Evolutionary conservation across 1,139 yeast genomes (phyloP).

Genomic region (Taphrina pruni): DNA sequence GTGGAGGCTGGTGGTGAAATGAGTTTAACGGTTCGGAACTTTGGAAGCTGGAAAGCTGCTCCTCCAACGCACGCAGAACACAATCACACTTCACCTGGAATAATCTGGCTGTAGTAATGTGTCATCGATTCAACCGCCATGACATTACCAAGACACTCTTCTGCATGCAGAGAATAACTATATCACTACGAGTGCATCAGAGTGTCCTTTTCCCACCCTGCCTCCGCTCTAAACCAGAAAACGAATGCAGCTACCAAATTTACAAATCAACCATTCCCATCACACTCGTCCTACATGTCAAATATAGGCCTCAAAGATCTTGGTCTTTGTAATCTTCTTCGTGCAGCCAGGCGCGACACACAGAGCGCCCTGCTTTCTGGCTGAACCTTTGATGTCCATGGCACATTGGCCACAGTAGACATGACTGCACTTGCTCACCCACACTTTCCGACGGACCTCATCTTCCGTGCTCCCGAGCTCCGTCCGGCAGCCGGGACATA

Average conservation of each 20-base stretch:
- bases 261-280: no score
- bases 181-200: neutral
- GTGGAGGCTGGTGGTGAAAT: conserved; percentile 7
- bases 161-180: neutral
- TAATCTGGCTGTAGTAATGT: no score
- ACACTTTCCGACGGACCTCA: conserved; percentile 25
- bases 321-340: conserved; percentile 26
- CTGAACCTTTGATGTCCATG: conserved; percentile 9
- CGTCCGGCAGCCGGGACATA: conserved; percentile 41
- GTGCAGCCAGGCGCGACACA: conserved; percentile 29
- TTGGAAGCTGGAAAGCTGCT: neutral
- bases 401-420: conserved; percentile 44
- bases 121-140: no score
- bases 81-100: neutral
- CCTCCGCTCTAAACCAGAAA: neutral
- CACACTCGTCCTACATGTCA: neutral
- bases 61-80: neutral
- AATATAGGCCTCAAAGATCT: conserved; percentile 34
- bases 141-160: no score
- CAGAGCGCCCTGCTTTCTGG: conserved; percentile 19
- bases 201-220: neutral
- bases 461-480: conserved; percentile 42
- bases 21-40: neutral
- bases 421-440: conserved; percentile 43
- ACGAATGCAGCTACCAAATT: neutral